These are phyloP conservation scores for Lactarius sanguifluus DNA, from an alignment of 768 basidiomycete genomes.

Conservation along the genomic window DNA sequence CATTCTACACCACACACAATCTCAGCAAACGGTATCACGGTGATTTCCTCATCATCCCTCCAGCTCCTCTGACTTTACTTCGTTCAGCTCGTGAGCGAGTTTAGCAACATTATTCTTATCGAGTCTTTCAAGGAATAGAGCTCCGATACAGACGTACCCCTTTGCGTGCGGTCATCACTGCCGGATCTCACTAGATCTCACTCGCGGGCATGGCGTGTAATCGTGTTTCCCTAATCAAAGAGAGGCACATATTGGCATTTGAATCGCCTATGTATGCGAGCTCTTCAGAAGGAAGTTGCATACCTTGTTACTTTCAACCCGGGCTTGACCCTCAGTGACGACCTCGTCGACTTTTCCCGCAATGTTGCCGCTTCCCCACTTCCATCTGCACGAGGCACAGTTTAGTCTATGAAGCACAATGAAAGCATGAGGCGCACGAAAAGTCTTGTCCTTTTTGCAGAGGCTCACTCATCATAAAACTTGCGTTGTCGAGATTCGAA, in stretches of 20 bases:
- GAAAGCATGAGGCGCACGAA: constrained; percentile 3
- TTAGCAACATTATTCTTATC: constrained; percentile 51
- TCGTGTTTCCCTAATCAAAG: constrained; percentile 41
- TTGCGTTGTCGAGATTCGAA: too few species aligned
- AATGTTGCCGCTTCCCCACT: constrained; percentile 19
- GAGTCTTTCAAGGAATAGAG: neutral
- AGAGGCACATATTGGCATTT: neutral
- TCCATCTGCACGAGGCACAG: neutral
- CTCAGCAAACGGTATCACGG: neutral
- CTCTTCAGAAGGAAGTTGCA: neutral
- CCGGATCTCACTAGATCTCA: constrained; percentile 43
- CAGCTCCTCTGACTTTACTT: constrained; percentile 39
- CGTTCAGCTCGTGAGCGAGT: constrained; percentile 50
- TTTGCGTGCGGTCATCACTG: constrained; percentile 45
- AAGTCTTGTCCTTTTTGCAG: constrained; percentile 17
- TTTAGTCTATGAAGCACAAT: neutral
- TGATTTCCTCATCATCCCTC: neutral
- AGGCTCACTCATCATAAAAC: constrained; percentile 11
- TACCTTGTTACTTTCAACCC: constrained; percentile 49
- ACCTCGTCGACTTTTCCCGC: constrained; percentile 29
- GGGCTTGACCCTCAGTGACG: constrained; percentile 43
- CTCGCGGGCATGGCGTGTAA: constrained; percentile 42
- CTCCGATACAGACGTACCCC: constrained; percentile 39
- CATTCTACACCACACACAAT: too few species aligned
- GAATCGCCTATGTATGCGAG: neutral